A percentile compares a stretch with the other conserved stretches of the same genome.
Conservation (phyloP, 768 basidiomycete genomes). For the Lactarius hatsudake region DNA sequence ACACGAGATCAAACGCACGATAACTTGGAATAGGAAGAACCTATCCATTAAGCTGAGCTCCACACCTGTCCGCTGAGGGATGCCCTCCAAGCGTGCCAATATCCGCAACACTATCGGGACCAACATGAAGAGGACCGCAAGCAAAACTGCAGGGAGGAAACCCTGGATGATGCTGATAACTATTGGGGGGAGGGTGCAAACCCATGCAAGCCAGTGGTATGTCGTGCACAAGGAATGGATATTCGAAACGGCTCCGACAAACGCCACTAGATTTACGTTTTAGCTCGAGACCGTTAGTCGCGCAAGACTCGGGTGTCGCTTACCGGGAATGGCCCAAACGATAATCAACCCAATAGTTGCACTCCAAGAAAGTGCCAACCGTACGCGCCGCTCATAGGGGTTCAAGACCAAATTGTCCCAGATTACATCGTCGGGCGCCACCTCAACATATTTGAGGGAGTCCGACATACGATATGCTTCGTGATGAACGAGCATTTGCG, state of each 20-base stretch:
- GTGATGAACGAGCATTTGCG: constrained; percentile 72
- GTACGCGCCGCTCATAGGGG: constrained; percentile 63
- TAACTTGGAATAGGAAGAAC: constrained; percentile 88
- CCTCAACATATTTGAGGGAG: constrained; percentile 61
- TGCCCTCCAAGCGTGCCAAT: constrained; percentile 84
- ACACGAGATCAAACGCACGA: constrained; percentile 51
- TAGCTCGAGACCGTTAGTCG: background rate
- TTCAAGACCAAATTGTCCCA: constrained; percentile 90
- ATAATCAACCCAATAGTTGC: constrained; percentile 78
- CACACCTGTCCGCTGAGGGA: constrained; percentile 76
- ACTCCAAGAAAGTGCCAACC: constrained; percentile 57
- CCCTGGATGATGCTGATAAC: constrained; percentile 85
- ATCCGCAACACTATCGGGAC: constrained; percentile 80
- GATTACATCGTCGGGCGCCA: constrained; percentile 85
- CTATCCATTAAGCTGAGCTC: constrained; percentile 92
- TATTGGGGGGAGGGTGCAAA: constrained; percentile 62
- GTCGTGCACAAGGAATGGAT: constrained; percentile 62
- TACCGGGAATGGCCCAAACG: constrained; percentile 83
- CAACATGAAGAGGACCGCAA: constrained; percentile 90
- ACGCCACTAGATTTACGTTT: constrained; percentile 31
- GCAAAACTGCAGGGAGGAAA: constrained; percentile 80
- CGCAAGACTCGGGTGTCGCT: constrained; percentile 25
- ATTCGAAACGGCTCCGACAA: constrained; percentile 86
- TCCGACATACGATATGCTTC: constrained; percentile 78
- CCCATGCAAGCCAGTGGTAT: constrained; percentile 76